These are phyloP conservation scores for Umbelopsis ramanniana DNA, from an alignment of 192 early-diverging fungal species.

Conservation along the genomic window DNA sequence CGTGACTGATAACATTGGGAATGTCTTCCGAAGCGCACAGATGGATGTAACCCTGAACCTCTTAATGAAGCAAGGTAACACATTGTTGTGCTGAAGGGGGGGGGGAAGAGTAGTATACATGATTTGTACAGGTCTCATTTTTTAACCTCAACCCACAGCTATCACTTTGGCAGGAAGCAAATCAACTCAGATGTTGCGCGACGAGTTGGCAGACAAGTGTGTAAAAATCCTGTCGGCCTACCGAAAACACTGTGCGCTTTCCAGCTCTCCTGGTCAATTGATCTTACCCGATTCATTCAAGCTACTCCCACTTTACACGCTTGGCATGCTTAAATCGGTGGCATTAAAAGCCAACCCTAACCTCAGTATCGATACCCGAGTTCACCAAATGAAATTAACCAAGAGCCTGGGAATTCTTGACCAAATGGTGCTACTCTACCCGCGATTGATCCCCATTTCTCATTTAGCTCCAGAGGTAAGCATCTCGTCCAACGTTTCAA, in stretches of 20 bases:
- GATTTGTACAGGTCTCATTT: no score
- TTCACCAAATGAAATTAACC: constrained; percentile 78
- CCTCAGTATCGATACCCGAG: constrained; percentile 73
- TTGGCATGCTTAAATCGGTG: constrained; percentile 77
- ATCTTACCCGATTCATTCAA: constrained; percentile 98
- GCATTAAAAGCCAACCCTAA: background rate
- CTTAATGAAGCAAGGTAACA: constrained; percentile 74
- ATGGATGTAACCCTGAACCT: constrained; percentile 92
- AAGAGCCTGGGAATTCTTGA: constrained; percentile 77
- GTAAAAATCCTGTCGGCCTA: constrained; percentile 90
- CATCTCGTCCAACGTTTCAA: background rate
- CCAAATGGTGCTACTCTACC: constrained; percentile 84
- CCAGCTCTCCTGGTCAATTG: constrained; percentile 89
- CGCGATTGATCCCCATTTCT: constrained; percentile 60
- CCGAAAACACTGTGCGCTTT: constrained; percentile 87
- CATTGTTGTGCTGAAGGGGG: no score
- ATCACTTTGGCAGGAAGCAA: constrained; percentile 71
- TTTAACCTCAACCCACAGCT: constrained; percentile 45
- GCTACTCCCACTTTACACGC: constrained; percentile 84
- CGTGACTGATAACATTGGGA: constrained; percentile 74
- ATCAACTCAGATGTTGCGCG: constrained; percentile 76
- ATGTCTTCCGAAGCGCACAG: constrained; percentile 88
- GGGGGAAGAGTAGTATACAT: no score
- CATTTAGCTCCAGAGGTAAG: constrained; percentile 2
- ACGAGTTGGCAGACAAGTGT: constrained; percentile 84